Conservation (phyloP, 169 alveolate genomes). For the Eimeria maxima region DNA sequence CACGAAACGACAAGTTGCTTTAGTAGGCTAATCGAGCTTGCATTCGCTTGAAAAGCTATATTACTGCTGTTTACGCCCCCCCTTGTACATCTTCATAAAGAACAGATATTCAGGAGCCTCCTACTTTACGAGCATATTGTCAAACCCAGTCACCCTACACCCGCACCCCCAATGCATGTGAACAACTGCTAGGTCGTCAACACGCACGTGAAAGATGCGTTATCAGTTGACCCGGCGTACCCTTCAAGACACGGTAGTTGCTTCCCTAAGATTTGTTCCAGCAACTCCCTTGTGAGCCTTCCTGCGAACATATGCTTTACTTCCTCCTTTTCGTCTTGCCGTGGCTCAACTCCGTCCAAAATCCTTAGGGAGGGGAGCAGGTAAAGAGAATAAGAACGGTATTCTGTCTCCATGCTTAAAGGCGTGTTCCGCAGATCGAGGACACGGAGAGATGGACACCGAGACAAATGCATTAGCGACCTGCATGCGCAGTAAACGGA, state of each 20-base stretch:
- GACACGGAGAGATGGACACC: slow-evolving; percentile 68
- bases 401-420: slow-evolving; percentile 66
- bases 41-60: neutral
- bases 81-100: neutral
- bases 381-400: slow-evolving; percentile 75
- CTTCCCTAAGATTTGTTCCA: slow-evolving; percentile 74
- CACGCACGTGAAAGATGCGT: neutral
- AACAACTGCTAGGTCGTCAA: neutral
- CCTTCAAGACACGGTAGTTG: slow-evolving; percentile 73
- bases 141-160: neutral
- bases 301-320: slow-evolving; percentile 67
- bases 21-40: neutral
- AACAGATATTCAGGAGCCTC: neutral
- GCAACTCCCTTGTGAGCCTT: slow-evolving; percentile 78
- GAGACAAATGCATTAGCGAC: slow-evolving; percentile 60
- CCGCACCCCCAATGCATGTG: neutral
- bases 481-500: slow-evolving; percentile 19
- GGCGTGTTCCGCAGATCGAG: slow-evolving; percentile 73
- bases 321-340: slow-evolving; percentile 44
- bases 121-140: neutral
- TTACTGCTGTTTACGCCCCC: too few species aligned
- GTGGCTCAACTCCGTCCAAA: slow-evolving; percentile 73
- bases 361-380: slow-evolving; percentile 57
- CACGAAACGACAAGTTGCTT: neutral
- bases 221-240: neutral